Percentiles rank a stretch among this genome's conserved stretches.
Evolutionary conservation across 2,329 filamentous ascomycete species (phyloP).

Genomic region (Thermomyces lanuginosus): DNA sequence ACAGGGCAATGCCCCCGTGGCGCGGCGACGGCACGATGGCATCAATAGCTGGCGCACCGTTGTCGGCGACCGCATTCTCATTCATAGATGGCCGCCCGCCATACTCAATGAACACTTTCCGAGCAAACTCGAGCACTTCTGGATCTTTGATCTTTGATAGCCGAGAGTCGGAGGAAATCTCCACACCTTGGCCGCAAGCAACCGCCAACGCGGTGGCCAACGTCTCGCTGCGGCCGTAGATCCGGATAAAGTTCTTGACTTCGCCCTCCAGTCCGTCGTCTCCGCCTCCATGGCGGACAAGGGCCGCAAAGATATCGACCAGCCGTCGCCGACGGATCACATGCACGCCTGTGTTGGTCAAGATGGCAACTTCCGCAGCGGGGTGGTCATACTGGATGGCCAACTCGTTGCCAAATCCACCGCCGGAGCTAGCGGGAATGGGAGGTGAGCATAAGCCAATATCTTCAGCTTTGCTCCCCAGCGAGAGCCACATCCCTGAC

Average conservation of each 20-base stretch:
- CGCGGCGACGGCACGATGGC: constrained; percentile 75
- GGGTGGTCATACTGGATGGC: constrained; percentile 86
- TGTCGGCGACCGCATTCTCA: constrained; percentile 52
- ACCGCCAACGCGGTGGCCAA: constrained; percentile 84
- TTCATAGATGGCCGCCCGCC: constrained; percentile 75
- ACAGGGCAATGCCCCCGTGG: constrained; percentile 74
- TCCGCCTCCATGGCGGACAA: constrained; percentile 55
- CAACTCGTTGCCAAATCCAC: constrained; percentile 86
- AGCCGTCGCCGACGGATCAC: constrained; percentile 67
- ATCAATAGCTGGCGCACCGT: constrained; percentile 52
- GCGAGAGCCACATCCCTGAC: constrained; percentile 60
- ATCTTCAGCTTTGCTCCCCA: constrained; percentile 59
- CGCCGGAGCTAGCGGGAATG: constrained; percentile 51
- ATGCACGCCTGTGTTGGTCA: constrained; percentile 83
- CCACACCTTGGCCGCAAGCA: constrained; percentile 81
- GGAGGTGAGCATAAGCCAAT: constrained; percentile 60
- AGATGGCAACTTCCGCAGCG: constrained; percentile 68
- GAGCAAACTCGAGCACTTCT: constrained; percentile 67
- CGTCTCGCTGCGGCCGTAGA: constrained; percentile 78
- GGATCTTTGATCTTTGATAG: constrained; percentile 60
- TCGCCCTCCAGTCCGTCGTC: constrained; percentile 63
- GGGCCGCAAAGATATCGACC: constrained; percentile 79
- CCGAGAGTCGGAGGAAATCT: constrained; percentile 55
- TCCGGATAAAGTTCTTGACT: constrained; percentile 64
- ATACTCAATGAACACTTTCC: constrained; percentile 78